Conservation (phyloP, 169 alveolate species). For the Theileria equi region DNA sequence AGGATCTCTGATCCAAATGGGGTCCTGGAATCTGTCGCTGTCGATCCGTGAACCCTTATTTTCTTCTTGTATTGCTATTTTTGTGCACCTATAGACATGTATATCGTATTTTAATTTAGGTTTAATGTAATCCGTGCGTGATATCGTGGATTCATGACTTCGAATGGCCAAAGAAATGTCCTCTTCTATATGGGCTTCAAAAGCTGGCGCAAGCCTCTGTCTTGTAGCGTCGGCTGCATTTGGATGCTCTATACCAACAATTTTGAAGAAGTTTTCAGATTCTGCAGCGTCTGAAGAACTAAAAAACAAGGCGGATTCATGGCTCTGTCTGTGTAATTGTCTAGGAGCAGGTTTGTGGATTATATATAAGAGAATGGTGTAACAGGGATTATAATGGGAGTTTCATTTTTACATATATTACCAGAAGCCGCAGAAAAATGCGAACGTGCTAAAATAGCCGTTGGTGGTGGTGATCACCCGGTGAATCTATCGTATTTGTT, state of each 20-base stretch:
- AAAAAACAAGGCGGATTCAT: conserved; percentile 22
- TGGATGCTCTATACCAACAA: conserved; percentile 51
- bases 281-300: neutral
- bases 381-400: conserved; percentile 52
- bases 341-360: conserved; percentile 50
- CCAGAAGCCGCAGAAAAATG: conserved; percentile 55
- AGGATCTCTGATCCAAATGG: no score
- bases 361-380: neutral
- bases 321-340: conserved; percentile 57
- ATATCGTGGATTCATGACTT: no score
- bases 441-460: conserved; percentile 4
- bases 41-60: no score
- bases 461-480: conserved; percentile 4
- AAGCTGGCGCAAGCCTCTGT: conserved; percentile 16
- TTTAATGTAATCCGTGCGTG: no score
- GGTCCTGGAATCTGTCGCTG: no score
- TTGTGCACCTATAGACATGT: no score
- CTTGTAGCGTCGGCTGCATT: conserved; percentile 36
- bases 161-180: no score
- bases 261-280: conserved; percentile 8
- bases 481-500: conserved; percentile 28
- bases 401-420: conserved; percentile 57
- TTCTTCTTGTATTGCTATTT: no score
- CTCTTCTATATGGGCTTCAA: no score
- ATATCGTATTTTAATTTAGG: no score